Evolutionary conservation across 2,329 filamentous ascomycete species (phyloP).

Genomic region (Aspergillus sp.): DNA sequence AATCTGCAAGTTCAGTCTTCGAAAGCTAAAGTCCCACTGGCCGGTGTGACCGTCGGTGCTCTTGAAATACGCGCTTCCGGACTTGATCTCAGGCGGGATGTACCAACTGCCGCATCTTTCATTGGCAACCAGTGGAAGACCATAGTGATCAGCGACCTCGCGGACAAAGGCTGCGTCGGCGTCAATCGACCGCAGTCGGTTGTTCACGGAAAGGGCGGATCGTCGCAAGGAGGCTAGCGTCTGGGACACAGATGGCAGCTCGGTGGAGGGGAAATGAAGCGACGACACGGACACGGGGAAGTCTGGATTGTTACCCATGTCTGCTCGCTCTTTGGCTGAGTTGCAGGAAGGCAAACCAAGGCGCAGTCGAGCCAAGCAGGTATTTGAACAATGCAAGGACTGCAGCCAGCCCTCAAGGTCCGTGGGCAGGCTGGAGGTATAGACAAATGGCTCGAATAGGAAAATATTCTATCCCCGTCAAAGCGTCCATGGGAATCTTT

Average conservation of each 20-base stretch:
- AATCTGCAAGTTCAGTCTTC: conserved; percentile 81
- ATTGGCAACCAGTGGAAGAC: conserved; percentile 79
- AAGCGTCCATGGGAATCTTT: neutral
- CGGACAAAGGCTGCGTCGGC: conserved; percentile 74
- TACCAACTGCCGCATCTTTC: conserved; percentile 98
- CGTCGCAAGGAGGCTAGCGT: conserved; percentile 72
- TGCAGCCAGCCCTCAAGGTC: neutral
- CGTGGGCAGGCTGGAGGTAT: neutral
- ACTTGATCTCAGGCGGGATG: conserved; percentile 64
- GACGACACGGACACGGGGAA: conserved; percentile 38
- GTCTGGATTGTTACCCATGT: conserved; percentile 29
- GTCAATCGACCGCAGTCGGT: conserved; percentile 77
- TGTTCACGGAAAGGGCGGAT: conserved; percentile 73
- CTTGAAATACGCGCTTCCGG: conserved; percentile 88
- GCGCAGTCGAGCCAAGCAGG: neutral
- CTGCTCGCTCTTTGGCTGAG: conserved; percentile 7
- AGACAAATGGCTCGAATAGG: neutral
- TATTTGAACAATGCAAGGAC: neutral
- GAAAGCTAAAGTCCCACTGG: conserved; percentile 85
- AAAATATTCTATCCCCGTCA: conserved; percentile 5
- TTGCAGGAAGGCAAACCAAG: neutral
- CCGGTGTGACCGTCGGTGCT: conserved; percentile 92
- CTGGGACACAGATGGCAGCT: conserved; percentile 65
- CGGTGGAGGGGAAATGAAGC: conserved; percentile 55
- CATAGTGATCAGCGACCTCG: conserved; percentile 50